Base-by-base conservation (phyloP, 306 rosid genomes). In the Herpetospermum pedunculosum region DNA sequence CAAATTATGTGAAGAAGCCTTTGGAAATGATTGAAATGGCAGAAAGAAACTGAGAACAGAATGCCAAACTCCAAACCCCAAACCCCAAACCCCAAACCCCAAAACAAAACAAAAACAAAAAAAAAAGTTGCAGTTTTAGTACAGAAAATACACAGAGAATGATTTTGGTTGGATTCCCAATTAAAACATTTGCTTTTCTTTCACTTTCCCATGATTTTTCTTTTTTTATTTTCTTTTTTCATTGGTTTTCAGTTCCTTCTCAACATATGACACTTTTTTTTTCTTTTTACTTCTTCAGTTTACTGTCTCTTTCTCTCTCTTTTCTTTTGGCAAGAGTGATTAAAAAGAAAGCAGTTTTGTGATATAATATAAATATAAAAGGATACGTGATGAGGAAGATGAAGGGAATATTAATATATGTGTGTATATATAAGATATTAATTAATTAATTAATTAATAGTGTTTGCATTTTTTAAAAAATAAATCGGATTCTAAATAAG, bases 281-380 rank as follows among this genome's bases (percentile, higher is more conserved):
- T 23, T 9, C 43, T 34, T 60, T 60, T 60, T 60, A 60, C 69
- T 60, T 18, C 40, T 34, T 34, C 25, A 26, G n/a, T 55, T 55
- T 55, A 55, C 23, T 53, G 32, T 62, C 74, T 58, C 21, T 69
- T 26, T 69, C 37, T 26, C 26, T 73, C 32, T 47, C 58, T 49
- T 60, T 62, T 23, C 81, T 68, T 81, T 81, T 23, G 81, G 81
- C 72, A 65, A 74, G 14, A 46, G 50, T 46, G n/a, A 54, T 54
- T 25, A 25, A 11, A 54, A 54, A 59, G 4, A 58, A 59, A 59
- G 23, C 28, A n/a, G 38, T 14, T 3, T 2, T 21, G 2, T 52
- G 1, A 52, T 52, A 2, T 55, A n/a, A 29, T 10, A 63, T 41
- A 75, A 16, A 54, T 18, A 47, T 70, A 21, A 25, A 23, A n/a